A percentile compares a stretch with the other conserved stretches of the same genome.
Evolutionary conservation across 1,284 basidiomycete species (phyloP).

Genomic region (Sphaerobolus stellatus): DNA sequence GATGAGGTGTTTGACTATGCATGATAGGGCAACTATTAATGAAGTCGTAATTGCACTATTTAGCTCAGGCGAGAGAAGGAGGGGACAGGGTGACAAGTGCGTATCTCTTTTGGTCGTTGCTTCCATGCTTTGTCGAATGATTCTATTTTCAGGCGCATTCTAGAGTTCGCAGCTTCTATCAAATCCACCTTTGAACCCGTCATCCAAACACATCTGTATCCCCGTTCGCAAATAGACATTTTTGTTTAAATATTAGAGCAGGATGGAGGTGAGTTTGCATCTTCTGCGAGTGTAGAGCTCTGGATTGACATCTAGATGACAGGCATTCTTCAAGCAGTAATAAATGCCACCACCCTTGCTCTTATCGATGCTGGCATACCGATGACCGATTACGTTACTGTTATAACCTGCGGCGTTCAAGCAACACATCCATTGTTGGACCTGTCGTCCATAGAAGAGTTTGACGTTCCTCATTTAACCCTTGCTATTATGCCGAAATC

Average conservation of each 20-base stretch:
- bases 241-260: conserved; percentile 90
- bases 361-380: conserved; percentile 90
- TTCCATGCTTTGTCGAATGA: no score
- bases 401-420: conserved; percentile 80
- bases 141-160: conserved; percentile 63
- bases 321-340: conserved; percentile 88
- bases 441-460: conserved; percentile 86
- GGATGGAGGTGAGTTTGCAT: conserved; percentile 62
- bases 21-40: conserved; percentile 81
- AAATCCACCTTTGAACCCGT: conserved; percentile 96
- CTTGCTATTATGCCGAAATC: conserved; percentile 86
- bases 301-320: conserved; percentile 3
- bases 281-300: not conserved
- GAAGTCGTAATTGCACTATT: conserved; percentile 85
- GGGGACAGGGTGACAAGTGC: conserved; percentile 85
- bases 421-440: conserved; percentile 80
- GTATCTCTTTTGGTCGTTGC: no score
- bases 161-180: conserved; percentile 85
- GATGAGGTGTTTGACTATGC: conserved; percentile 69
- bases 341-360: conserved; percentile 93
- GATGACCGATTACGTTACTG: conserved; percentile 86
- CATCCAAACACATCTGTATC: conserved; percentile 87
- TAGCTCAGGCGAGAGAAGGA: conserved; percentile 77
- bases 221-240: conserved; percentile 92
- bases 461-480: conserved; percentile 84